These are phyloP conservation scores for Cercospora citrullina DNA, from an alignment of 2,329 filamentous ascomycete species.

Conservation along the genomic window DNA sequence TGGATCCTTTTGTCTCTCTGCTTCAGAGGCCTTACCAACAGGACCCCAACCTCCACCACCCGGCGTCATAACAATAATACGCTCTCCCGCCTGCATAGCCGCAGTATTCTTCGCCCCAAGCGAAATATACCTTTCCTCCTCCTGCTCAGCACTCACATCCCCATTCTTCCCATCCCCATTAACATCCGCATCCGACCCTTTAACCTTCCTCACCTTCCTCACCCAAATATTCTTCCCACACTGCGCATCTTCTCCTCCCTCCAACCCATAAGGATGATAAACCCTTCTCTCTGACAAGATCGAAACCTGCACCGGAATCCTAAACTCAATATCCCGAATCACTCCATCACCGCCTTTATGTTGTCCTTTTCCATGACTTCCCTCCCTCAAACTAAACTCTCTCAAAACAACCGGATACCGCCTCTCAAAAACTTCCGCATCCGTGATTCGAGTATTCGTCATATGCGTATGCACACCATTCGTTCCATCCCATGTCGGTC, in stretches of 20 bases:
- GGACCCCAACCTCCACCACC: slow-evolving; percentile 77
- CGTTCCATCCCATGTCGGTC: slow-evolving; percentile 70
- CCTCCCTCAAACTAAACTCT: slow-evolving; percentile 65
- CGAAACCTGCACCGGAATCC: slow-evolving; percentile 72
- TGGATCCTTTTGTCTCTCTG: slow-evolving; percentile 54
- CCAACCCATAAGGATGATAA: slow-evolving; percentile 76
- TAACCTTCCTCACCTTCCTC: slow-evolving; percentile 57
- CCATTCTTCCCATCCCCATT: slow-evolving; percentile 22
- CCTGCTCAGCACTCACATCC: slow-evolving; percentile 22
- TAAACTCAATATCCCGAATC: slow-evolving; percentile 77
- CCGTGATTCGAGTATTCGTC: slow-evolving; percentile 84
- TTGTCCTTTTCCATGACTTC: slow-evolving; percentile 64
- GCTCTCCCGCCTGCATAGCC: slow-evolving; percentile 71
- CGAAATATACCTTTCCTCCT: slow-evolving; percentile 62
- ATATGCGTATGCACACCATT: slow-evolving; percentile 80
- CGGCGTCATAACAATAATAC: slow-evolving; percentile 75
- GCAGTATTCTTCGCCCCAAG: slow-evolving; percentile 79
- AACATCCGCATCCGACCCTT: slow-evolving; percentile 36
- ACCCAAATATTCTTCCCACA: slow-evolving; percentile 89
- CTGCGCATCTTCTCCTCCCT: slow-evolving; percentile 75
- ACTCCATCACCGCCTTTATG: slow-evolving; percentile 75
- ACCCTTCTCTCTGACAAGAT: slow-evolving; percentile 78
- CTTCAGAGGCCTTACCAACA: slow-evolving; percentile 57
- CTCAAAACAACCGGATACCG: slow-evolving; percentile 73
- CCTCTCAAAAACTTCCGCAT: slow-evolving; percentile 75